phyloP scores from a whole-genome alignment of 768 basidiomycete species.

The Boletus tylopilopsis region DNA sequence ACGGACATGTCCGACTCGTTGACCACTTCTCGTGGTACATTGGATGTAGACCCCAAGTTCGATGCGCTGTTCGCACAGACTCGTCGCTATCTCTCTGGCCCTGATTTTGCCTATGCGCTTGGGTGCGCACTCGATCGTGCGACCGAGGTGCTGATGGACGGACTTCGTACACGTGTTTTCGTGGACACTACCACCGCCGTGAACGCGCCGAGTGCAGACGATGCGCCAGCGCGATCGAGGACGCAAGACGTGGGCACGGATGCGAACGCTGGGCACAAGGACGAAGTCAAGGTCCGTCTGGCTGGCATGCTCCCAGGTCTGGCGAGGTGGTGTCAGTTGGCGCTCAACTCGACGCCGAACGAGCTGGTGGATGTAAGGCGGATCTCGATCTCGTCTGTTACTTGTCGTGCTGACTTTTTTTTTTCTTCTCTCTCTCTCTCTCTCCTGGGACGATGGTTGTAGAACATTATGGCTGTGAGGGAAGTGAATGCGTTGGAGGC shows the following conservation, averaged over 20 bases:
- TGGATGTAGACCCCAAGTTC: constrained; percentile 41
- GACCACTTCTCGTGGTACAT: constrained; percentile 3
- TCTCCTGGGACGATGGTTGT: neutral
- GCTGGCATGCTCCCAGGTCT: constrained; percentile 80
- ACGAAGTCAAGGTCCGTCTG: constrained; percentile 57
- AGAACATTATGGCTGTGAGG: constrained; percentile 60
- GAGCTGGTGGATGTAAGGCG: constrained; percentile 77
- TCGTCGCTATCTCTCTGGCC: constrained; percentile 52
- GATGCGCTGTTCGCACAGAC: constrained; percentile 67
- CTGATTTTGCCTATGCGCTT: constrained; percentile 69
- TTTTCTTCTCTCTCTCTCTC: no score
- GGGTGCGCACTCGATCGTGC: constrained; percentile 72
- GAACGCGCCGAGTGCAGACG: constrained; percentile 7
- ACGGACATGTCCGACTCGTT: neutral
- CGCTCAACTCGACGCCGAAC: constrained; percentile 67
- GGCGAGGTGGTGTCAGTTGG: constrained; percentile 70
- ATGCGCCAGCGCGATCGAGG: constrained; percentile 5
- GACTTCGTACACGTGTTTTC: constrained; percentile 66
- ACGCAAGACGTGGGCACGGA: constrained; percentile 19
- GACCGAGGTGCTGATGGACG: constrained; percentile 57
- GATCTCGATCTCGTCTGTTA: neutral
- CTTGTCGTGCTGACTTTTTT: constrained; percentile 3
- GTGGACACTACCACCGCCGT: constrained; percentile 23
- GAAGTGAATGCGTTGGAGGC: constrained; percentile 71
- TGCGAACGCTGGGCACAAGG: constrained; percentile 4